Percentiles rank a stretch among this genome's conserved stretches.
These are phyloP conservation scores for Fusarium begoniae DNA, from an alignment of 2,329 filamentous ascomycete genomes.

Conservation along the genomic window DNA sequence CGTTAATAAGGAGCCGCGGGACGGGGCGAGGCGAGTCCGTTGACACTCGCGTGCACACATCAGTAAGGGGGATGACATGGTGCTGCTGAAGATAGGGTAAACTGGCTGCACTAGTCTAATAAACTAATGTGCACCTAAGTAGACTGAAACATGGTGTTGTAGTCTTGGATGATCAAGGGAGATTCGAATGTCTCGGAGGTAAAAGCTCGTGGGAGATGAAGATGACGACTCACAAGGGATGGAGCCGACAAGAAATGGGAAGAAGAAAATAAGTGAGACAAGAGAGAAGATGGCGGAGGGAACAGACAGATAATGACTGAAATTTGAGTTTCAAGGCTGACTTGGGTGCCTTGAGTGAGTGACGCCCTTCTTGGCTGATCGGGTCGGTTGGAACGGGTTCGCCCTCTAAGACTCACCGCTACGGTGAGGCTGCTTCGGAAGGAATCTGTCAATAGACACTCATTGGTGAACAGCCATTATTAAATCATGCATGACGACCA, in stretches of 20 bases:
- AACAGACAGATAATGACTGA: neutral
- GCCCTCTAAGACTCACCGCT: constrained; percentile 6
- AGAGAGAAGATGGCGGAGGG: neutral
- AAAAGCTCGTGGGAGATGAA: neutral
- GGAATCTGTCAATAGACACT: neutral
- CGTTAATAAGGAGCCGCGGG: neutral
- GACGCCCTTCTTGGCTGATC: neutral
- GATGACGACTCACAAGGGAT: neutral
- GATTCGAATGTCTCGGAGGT: neutral
- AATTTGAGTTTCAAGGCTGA: neutral
- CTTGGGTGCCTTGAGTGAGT: neutral
- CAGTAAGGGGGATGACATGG: neutral
- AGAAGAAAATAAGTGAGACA: neutral
- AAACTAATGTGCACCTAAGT: neutral
- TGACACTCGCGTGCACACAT: neutral
- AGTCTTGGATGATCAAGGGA: neutral
- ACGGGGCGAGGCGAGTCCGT: neutral
- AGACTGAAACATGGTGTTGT: neutral
- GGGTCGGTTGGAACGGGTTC: neutral
- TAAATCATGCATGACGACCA: neutral
- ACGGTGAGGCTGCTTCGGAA: neutral
- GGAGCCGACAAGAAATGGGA: neutral
- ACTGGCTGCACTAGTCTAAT: constrained; percentile 6
- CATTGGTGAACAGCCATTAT: neutral
- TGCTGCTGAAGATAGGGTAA: neutral